A percentile compares a stretch with the other conserved stretches of the same genome.
Conservation (phyloP, 306 rosid species). For the Neltuma alba region DNA sequence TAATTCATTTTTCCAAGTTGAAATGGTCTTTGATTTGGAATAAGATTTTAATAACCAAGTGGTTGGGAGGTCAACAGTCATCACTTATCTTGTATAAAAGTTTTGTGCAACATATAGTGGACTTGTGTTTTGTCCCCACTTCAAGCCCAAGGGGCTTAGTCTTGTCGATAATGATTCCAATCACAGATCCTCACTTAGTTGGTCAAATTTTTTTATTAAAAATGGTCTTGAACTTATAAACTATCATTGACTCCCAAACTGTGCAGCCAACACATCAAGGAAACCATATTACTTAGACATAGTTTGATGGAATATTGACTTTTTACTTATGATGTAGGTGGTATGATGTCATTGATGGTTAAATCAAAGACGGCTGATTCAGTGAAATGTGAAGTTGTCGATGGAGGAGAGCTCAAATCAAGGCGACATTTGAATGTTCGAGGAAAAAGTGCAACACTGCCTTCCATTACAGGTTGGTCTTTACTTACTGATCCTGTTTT, state of each 20-base stretch:
- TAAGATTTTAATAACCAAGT: not conserved
- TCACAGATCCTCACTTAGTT: not conserved
- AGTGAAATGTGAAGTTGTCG: constrained; percentile 90
- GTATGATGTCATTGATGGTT: constrained; percentile 92
- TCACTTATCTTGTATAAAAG: not conserved
- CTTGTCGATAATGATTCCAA: not conserved
- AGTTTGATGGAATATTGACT: constrained; percentile 25
- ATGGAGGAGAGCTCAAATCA: constrained; percentile 96
- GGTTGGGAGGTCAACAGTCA: not conserved
- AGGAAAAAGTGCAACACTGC: constrained; percentile 97
- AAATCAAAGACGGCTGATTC: constrained; percentile 82
- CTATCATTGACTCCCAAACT: not conserved
- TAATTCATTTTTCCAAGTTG: not conserved
- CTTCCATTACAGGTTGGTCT: constrained; percentile 90
- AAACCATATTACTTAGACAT: constrained; percentile 3
- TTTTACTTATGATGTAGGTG: constrained; percentile 65
- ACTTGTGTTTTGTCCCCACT: not conserved
- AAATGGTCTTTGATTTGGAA: not conserved
- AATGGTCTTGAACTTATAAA: not conserved
- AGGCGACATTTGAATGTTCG: constrained; percentile 91
- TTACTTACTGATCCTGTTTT: constrained; percentile 21
- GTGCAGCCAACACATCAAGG: not conserved
- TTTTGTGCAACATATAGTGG: not conserved
- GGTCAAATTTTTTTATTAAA: not conserved
- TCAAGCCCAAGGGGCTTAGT: not conserved